phyloP scores from a whole-genome alignment of 1,284 basidiomycete genomes.

The Hortiboletus rubellus region DNA sequence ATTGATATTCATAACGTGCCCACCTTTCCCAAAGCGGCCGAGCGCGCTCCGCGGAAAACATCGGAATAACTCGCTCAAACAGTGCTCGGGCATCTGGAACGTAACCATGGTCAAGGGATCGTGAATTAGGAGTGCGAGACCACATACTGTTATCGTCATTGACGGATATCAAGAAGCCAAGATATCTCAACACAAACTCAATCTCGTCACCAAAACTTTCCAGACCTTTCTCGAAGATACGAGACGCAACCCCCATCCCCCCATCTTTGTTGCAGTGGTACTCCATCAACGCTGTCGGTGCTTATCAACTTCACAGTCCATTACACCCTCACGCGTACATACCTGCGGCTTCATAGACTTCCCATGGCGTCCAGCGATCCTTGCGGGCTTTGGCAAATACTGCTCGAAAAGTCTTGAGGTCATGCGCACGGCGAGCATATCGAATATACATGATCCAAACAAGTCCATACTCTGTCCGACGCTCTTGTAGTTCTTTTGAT shows the following conservation, averaged over 20 bases:
- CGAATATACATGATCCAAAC: constrained; percentile 91
- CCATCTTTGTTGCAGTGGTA: constrained; percentile 90
- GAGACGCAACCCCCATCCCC: constrained; percentile 72
- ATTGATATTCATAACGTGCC: constrained; percentile 95
- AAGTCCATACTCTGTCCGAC: constrained; percentile 65
- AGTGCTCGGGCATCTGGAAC: constrained; percentile 87
- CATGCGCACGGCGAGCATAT: constrained; percentile 47
- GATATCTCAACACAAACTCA: constrained; percentile 86
- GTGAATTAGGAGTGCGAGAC: not conserved
- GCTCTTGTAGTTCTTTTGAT: constrained; percentile 57
- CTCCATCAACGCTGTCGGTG: constrained; percentile 81
- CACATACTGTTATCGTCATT: constrained; percentile 92
- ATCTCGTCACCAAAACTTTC: constrained; percentile 83
- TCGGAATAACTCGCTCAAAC: constrained; percentile 86
- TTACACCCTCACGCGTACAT: constrained; percentile 30
- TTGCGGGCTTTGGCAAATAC: constrained; percentile 87
- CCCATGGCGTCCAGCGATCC: constrained; percentile 87
- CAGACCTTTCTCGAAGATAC: constrained; percentile 95
- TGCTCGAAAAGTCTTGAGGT: constrained; percentile 69
- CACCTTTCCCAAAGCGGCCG: constrained; percentile 93
- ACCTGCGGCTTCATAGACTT: constrained; percentile 93
- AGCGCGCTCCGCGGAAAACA: constrained; percentile 79
- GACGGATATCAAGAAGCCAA: constrained; percentile 90
- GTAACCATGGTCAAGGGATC: not conserved
- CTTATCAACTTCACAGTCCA: constrained; percentile 9